phyloP scores from a whole-genome alignment of 2,329 filamentous ascomycete genomes.

The Aspergillus ustus region DNA sequence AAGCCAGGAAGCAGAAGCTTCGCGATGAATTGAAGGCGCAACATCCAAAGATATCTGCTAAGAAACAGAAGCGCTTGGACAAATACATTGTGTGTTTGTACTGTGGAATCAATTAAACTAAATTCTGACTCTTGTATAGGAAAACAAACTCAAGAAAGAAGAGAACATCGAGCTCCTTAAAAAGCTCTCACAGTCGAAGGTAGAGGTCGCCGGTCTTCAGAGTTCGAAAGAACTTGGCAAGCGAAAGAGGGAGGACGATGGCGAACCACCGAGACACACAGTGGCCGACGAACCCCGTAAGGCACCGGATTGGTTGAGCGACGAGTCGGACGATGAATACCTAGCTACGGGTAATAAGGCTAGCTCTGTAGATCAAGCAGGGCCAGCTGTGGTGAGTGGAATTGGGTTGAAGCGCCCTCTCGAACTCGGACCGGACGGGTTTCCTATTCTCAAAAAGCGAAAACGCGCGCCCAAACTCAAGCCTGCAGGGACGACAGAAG shows the following conservation, averaged over 20 bases:
- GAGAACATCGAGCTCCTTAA: constrained; percentile 84
- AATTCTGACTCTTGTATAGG: constrained; percentile 50
- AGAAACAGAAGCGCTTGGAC: constrained; percentile 70
- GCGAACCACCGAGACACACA: constrained; percentile 14
- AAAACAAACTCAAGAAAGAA: constrained; percentile 92
- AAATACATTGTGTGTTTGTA: constrained; percentile 64
- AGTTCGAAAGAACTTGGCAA: constrained; percentile 78
- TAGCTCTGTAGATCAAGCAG: constrained; percentile 53
- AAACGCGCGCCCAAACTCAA: constrained; percentile 67
- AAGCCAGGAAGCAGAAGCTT: constrained; percentile 57
- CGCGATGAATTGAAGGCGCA: constrained; percentile 59
- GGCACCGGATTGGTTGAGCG: constrained; percentile 36
- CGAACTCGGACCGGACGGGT: constrained; percentile 76
- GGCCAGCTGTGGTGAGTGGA: constrained; percentile 51
- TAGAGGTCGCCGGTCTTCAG: constrained; percentile 80
- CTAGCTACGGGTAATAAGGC: constrained; percentile 41
- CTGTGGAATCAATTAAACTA: not conserved
- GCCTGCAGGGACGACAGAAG: constrained; percentile 34
- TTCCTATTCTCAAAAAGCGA: constrained; percentile 80
- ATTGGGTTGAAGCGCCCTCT: constrained; percentile 86
- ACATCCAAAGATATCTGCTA: constrained; percentile 62
- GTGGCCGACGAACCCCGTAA: constrained; percentile 29
- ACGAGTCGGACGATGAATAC: constrained; percentile 40
- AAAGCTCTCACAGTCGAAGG: constrained; percentile 76
- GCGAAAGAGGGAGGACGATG: constrained; percentile 68